Conservation (phyloP, 2,329 filamentous ascomycete genomes). For the Botrytis medusae region DNA sequence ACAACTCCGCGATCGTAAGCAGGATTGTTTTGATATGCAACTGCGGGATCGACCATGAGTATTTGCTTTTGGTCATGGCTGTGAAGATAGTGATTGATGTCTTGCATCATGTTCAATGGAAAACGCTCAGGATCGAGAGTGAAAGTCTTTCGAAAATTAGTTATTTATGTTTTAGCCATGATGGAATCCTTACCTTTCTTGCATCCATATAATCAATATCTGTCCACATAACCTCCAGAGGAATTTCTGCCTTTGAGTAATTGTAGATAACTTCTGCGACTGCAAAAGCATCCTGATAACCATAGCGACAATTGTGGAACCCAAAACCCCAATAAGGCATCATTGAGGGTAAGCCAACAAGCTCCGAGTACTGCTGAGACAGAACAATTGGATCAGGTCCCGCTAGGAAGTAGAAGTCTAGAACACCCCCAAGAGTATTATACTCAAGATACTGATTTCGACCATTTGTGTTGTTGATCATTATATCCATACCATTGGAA, state of each 20-base stretch:
- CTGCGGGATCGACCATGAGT: conserved; percentile 75
- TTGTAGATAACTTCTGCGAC: conserved; percentile 68
- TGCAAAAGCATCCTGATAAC: conserved; percentile 61
- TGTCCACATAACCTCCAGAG: conserved; percentile 69
- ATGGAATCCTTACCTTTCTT: conserved; percentile 43
- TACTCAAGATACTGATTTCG: conserved; percentile 70
- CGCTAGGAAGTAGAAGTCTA: conserved; percentile 69
- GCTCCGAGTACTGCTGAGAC: conserved; percentile 57
- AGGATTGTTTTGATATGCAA: conserved; percentile 51
- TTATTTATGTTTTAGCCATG: not conserved
- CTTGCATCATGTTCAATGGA: conserved; percentile 59
- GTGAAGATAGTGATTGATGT: conserved; percentile 67
- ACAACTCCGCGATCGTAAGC: conserved; percentile 54
- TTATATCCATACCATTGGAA: conserved; percentile 75
- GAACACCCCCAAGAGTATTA: conserved; percentile 72
- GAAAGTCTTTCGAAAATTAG: conserved; percentile 48
- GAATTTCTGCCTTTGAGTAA: conserved; percentile 64
- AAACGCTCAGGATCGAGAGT: conserved; percentile 65
- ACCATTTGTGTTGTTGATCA: conserved; percentile 61
- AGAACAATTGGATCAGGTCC: conserved; percentile 60
- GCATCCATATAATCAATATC: conserved; percentile 62
- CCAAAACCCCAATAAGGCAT: conserved; percentile 65
- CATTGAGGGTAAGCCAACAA: conserved; percentile 59
- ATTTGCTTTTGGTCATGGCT: conserved; percentile 67
- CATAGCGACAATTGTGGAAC: conserved; percentile 63